These are phyloP conservation scores for Corniculantispora saksenae DNA, from an alignment of 2,329 filamentous ascomycete species.

Conservation along the genomic window DNA sequence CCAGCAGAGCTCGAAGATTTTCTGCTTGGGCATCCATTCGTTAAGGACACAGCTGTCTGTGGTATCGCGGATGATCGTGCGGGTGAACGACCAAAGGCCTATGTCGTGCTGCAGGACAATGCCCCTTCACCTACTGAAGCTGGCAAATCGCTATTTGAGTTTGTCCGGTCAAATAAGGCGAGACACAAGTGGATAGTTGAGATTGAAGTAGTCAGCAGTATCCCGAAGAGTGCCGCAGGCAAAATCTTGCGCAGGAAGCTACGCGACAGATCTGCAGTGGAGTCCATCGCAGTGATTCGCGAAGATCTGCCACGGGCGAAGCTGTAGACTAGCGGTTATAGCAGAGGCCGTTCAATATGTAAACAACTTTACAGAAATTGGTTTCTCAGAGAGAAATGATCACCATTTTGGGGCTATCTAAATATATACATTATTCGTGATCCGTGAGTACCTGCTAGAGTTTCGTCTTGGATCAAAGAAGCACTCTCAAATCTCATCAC, in stretches of 20 bases:
- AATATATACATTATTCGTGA: background rate
- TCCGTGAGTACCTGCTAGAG: too few species aligned
- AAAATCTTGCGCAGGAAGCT: constrained; percentile 61
- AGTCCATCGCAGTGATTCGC: constrained; percentile 14
- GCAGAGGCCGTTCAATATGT: background rate
- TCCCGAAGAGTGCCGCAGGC: constrained; percentile 63
- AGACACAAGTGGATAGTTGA: constrained; percentile 57
- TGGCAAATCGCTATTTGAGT: constrained; percentile 45
- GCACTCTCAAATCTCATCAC: background rate
- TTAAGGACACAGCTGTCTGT: constrained; percentile 59
- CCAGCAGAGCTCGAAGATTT: constrained; percentile 65
- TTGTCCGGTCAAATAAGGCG: constrained; percentile 55
- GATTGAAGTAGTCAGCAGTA: constrained; percentile 51
- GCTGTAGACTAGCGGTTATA: background rate
- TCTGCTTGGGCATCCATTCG: constrained; percentile 55
- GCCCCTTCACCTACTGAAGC: constrained; percentile 24
- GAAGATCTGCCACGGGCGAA: constrained; percentile 14
- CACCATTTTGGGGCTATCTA: background rate
- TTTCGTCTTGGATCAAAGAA: too few species aligned
- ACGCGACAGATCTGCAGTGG: constrained; percentile 34
- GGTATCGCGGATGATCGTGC: constrained; percentile 55
- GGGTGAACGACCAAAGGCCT: constrained; percentile 59
- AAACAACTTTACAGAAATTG: background rate
- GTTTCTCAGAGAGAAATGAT: background rate
- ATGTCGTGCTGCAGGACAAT: constrained; percentile 43